A percentile compares a stretch with the other conserved stretches of the same genome.
phyloP scores from a whole-genome alignment of 495 filamentous ascomycete genomes.

The Tetracladium marchalianum region DNA sequence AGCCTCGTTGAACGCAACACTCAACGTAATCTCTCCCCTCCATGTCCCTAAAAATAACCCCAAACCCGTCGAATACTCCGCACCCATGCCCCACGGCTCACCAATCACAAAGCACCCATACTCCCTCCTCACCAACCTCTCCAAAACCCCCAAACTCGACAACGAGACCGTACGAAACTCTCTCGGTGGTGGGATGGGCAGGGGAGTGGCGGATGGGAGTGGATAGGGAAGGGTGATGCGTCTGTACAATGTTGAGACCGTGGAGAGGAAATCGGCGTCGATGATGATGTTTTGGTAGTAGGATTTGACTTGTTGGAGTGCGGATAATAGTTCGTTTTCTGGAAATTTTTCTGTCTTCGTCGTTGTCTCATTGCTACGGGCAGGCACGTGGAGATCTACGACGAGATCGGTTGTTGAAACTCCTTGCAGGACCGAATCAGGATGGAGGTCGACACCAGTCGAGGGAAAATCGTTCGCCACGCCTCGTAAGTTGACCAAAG shows the following conservation, averaged over 20 bases:
- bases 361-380: background rate
- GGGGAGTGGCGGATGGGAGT: background rate
- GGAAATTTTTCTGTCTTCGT: slow-evolving; percentile 1
- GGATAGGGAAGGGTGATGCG: slow-evolving; percentile 10
- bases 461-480: too few relatives aligned
- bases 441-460: too few relatives aligned
- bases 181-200: slow-evolving; percentile 23
- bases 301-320: slow-evolving; percentile 14
- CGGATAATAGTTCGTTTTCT: background rate
- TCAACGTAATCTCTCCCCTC: slow-evolving; percentile 23
- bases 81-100: slow-evolving; percentile 32
- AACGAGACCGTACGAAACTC: slow-evolving; percentile 25
- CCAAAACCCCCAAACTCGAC: slow-evolving; percentile 29
- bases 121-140: slow-evolving; percentile 17
- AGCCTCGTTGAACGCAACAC: slow-evolving; percentile 31
- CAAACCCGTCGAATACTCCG: slow-evolving; percentile 27
- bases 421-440: slow-evolving; percentile 21
- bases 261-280: slow-evolving; percentile 15
- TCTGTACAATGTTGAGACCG: background rate
- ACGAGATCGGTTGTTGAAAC: slow-evolving; percentile 9
- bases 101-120: slow-evolving; percentile 21
- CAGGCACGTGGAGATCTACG: background rate
- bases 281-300: slow-evolving; percentile 22
- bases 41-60: slow-evolving; percentile 31
- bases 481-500: slow-evolving; percentile 23